Conservation (phyloP, 345 rosid species). For the Populus euphratica region DNA sequence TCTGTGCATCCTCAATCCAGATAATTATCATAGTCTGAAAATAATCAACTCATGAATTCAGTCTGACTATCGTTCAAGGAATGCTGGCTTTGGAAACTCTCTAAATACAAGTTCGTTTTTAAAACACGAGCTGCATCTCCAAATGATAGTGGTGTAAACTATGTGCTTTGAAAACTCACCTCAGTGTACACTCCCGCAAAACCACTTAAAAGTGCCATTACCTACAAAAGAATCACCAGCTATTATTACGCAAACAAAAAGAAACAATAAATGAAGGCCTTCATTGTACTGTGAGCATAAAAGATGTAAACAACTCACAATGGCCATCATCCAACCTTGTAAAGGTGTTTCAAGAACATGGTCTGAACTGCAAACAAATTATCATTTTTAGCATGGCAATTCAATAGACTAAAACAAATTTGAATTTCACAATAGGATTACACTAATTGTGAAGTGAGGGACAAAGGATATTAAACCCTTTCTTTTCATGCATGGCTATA, state of each 20-base stretch:
- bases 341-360: constrained; percentile 84
- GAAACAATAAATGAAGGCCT: neutral
- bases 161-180: constrained; percentile 34
- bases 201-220: constrained; percentile 95
- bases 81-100: neutral
- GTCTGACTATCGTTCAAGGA: constrained; percentile 6
- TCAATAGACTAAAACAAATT: neutral
- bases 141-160: neutral
- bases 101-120: neutral
- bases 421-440: neutral
- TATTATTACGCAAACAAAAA: neutral
- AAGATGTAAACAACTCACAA: constrained; percentile 50
- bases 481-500: neutral
- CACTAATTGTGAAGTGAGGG: neutral
- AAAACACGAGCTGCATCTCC: constrained; percentile 9
- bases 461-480: neutral
- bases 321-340: constrained; percentile 95
- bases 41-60: neutral
- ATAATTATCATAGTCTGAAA: neutral
- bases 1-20: neutral
- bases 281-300: constrained; percentile 14
- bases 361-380: constrained; percentile 64
- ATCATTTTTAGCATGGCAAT: neutral
- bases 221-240: constrained; percentile 36
- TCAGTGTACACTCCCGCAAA: constrained; percentile 98